Evolutionary conservation across 208 protist genomes (phyloP).

Genomic region (Acanthamoeba castellanii): DNA sequence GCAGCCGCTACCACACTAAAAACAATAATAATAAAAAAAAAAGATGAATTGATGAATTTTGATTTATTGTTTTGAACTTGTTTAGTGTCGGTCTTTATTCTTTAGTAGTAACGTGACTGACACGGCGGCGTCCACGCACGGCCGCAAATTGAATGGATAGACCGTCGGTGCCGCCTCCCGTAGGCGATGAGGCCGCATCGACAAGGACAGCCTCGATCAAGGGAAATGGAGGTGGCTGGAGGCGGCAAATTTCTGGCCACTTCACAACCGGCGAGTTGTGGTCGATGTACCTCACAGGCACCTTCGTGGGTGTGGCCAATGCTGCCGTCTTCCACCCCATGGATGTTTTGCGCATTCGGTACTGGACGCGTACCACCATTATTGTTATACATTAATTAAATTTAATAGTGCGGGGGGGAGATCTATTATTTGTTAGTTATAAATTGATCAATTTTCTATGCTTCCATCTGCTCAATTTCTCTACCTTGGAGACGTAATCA

Average conservation of each 20-base stretch:
- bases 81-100: too few relatives aligned
- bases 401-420: not conserved
- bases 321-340: slow-evolving; percentile 74
- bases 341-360: slow-evolving; percentile 58
- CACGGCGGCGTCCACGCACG: too few relatives aligned
- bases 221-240: not conserved
- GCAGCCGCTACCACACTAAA: not conserved
- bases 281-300: slow-evolving; percentile 66
- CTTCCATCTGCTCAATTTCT: too few relatives aligned
- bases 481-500: not conserved
- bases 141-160: too few relatives aligned
- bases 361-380: not conserved
- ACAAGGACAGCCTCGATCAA: not conserved
- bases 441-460: too few relatives aligned
- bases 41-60: too few relatives aligned
- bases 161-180: too few relatives aligned
- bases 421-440: not conserved
- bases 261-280: not conserved
- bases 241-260: not conserved
- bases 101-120: too few relatives aligned
- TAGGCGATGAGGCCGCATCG: too few relatives aligned
- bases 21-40: too few relatives aligned
- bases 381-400: not conserved
- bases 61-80: too few relatives aligned
- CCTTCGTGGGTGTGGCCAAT: slow-evolving; percentile 69